Conservation (phyloP, 345 rosid species). For the Pelargonium nanum region DNA sequence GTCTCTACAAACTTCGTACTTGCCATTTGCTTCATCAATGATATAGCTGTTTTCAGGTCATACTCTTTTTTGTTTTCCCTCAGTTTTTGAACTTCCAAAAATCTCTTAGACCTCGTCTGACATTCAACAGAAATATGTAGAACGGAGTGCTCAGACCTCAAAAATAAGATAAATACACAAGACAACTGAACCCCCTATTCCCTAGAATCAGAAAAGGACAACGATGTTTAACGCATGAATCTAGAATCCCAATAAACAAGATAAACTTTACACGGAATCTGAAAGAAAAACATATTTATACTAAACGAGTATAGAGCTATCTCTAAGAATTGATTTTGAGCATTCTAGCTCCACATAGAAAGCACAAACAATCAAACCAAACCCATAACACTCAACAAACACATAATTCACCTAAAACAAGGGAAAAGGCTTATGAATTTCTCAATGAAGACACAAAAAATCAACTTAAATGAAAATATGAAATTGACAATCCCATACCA, state of each 20-base stretch:
- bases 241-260: neutral
- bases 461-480: neutral
- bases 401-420: no score
- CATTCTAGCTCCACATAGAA: no score
- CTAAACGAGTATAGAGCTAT: neutral
- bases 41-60: slow-evolving; percentile 58
- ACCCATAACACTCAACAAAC: no score
- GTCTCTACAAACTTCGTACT: slow-evolving; percentile 74
- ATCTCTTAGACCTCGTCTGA: slow-evolving; percentile 96
- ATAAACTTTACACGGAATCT: no score
- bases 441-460: neutral
- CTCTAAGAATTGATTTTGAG: neutral
- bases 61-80: slow-evolving; percentile 82
- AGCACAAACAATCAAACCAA: no score
- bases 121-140: no score
- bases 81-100: slow-evolving; percentile 90
- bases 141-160: slow-evolving; percentile 12
- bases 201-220: no score
- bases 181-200: no score
- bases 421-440: no score
- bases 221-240: neutral
- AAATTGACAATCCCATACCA: no score
- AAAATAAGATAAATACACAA: neutral
- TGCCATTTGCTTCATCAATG: slow-evolving; percentile 65
- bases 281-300: no score